phyloP scores from a whole-genome alignment of 2,329 filamentous ascomycete genomes.

The Aspergillus melleus region DNA sequence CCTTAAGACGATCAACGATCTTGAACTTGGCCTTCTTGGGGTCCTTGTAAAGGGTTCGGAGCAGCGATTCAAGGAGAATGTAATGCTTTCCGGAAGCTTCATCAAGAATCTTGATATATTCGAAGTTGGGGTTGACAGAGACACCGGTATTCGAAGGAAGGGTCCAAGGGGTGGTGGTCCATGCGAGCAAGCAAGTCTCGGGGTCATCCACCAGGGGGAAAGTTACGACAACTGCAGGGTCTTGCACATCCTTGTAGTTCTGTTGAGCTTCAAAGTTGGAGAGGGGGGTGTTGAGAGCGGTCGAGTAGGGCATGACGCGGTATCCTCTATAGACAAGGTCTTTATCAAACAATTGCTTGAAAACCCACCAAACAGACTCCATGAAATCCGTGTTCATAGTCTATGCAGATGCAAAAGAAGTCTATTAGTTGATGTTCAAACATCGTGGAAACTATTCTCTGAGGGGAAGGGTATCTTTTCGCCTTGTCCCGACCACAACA shows the following conservation, averaged over 20 bases:
- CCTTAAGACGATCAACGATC: constrained; percentile 74
- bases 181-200: constrained; percentile 74
- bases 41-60: constrained; percentile 86
- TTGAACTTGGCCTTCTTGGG: constrained; percentile 94
- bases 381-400: constrained; percentile 96
- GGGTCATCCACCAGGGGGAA: constrained; percentile 81
- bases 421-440: constrained; percentile 5
- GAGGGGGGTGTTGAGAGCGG: constrained; percentile 81
- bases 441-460: background rate
- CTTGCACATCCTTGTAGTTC: constrained; percentile 90
- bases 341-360: constrained; percentile 90
- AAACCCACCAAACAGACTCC: constrained; percentile 97
- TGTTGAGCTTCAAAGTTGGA: constrained; percentile 94
- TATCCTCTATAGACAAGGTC: constrained; percentile 86
- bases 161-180: constrained; percentile 90
- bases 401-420: constrained; percentile 40
- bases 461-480: no score
- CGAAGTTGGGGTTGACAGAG: constrained; percentile 76
- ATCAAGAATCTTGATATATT: constrained; percentile 84
- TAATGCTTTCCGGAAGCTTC: constrained; percentile 80
- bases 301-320: constrained; percentile 93
- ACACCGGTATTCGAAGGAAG: constrained; percentile 78
- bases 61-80: constrained; percentile 77
- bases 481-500: background rate
- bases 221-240: constrained; percentile 83